Evolutionary conservation across 2,329 filamentous ascomycete genomes (phyloP), one percentile per base, ranked within the genome.

Genomic region (Coniochaeta sp.): DNA sequence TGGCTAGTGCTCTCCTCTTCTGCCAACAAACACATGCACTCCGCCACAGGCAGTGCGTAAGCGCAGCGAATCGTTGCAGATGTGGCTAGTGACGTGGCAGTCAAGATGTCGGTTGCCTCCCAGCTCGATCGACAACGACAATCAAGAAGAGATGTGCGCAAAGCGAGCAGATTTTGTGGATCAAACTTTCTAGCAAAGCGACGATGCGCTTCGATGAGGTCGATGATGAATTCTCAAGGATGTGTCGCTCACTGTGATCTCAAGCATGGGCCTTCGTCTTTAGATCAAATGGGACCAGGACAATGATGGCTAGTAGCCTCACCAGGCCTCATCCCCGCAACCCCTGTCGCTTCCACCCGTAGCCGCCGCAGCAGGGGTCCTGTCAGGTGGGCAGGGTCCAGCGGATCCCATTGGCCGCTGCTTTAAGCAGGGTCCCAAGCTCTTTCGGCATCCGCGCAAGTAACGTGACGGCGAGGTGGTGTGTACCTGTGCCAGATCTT

Each of bases 11-110:
- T n/a, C 7, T 26, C 24, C 34, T 57, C 14, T n/a, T 16, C 22
- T 19, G 31, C 54, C 54, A 57, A 24, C 34, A 34, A 24, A 38
- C 62, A 54, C 54, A 59, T 65, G 64, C 67, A 69, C 75, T 76
- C 71, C 74, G 75, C 76, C 75, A 77, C 74, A 71, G 64, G 58
- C 65, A 59, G 61, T 58, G 64, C 62, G 62, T 58, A 60, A 64
- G 54, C 40, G 64, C 63, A 61, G 61, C 60, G 52, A 61, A 59
- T 59, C 44, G 58, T 58, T 40, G 57, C 47, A 57, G 58, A 64
- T 74, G 73, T 76, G 75, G 74, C 74, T 77, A 69, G 73, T 75
- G 76, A 78, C 77, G 77, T 79, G 76, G 75, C 77, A 75, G 63
- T 60, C 67, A 28, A 62, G 31, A 54, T 43, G 16, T 52, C 54